Base-by-base conservation (phyloP, 2,329 filamentous ascomycete species). In the Arthrobotrys entomopaga region DNA sequence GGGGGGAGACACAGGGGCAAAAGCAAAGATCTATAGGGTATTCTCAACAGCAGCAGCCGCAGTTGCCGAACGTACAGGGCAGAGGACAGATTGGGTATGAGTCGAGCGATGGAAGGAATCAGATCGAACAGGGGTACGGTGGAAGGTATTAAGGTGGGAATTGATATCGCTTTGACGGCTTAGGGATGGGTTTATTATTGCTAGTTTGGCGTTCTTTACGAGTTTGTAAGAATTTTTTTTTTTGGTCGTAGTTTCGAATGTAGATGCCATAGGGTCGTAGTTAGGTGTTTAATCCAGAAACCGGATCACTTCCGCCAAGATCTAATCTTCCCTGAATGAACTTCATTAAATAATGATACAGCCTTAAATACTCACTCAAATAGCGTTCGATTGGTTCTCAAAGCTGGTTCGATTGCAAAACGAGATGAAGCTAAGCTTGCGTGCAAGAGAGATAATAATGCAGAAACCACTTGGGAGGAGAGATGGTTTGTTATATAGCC, bases 121-220 rank as follows among this genome's bases (percentile, higher is more conserved):
- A 29, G 52, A 10, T 20, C 1, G 52, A 53, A n/a, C 69, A 73
- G 40, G 61, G 34, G 13, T 61, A 66, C 43, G 54, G 54, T 7
- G 69, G 43, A 19, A 57, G 69, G 49, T 73, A 73, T 66, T 66
- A 56, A 16, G 19, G 22, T 24, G 34, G 38, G 19, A 7, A 46
- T 10, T 1, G 2, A 24, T n/a, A 34, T 11, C 20, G 10, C 5
- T 29, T 53, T 34, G 13, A 13, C 1, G 8, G 6, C 16, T 20
- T 42, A 16, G 24, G 11, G 3, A 42, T 2, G 52, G 42, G n/a
- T 22, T 16, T 20, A 50, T 7, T 50, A 20, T 22, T 22, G n/a
- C 22, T 19, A 19, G 46, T 50, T 50, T 19, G 46, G 46, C 46
- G 46, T 50, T 50, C 19, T 53, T 46, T 46, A 34, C 29, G 29